These are phyloP conservation scores for Hypericum perforatum DNA, from an alignment of 345 rosid genomes.

Conservation along the genomic window DNA sequence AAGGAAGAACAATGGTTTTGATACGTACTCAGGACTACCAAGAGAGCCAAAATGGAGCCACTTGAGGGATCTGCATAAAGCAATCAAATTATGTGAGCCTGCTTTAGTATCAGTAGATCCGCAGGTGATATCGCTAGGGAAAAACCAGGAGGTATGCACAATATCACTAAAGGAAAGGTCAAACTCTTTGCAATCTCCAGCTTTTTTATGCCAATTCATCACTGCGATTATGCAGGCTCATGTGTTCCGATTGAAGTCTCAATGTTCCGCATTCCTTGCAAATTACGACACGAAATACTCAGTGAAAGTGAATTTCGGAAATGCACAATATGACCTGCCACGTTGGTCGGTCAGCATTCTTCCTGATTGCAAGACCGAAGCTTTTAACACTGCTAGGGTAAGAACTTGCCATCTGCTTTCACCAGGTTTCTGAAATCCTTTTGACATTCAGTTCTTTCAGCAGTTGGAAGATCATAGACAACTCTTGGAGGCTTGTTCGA, in stretches of 20 bases:
- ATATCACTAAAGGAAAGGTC: too few species aligned
- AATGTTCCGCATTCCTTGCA: conserved; percentile 36
- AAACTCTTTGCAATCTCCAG: neutral
- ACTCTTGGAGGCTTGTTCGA: too few species aligned
- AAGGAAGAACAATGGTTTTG: too few species aligned
- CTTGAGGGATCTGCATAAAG: conserved; percentile 35
- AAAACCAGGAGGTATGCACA: conserved; percentile 25
- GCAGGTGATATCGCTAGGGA: conserved; percentile 25
- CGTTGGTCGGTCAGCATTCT: conserved; percentile 46
- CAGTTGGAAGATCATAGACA: too few species aligned
- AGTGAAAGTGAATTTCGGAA: conserved; percentile 27
- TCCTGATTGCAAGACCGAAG: conserved; percentile 29
- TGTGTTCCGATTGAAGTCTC: conserved; percentile 23
- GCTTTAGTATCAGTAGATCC: conserved; percentile 44
- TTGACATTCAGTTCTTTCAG: too few species aligned
- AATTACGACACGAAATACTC: conserved; percentile 31
- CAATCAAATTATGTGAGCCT: conserved; percentile 34
- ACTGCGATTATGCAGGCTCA: conserved; percentile 23
- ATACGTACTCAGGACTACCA: conserved; percentile 23
- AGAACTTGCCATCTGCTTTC: too few species aligned
- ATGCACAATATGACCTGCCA: conserved; percentile 29
- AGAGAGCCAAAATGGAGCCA: conserved; percentile 42
- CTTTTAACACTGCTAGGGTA: conserved; percentile 39
- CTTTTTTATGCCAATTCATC: neutral
- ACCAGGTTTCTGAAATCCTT: too few species aligned